Evolutionary conservation across 2,329 filamentous ascomycete genomes (phyloP).

Genomic region (Penicillium brasilianum): DNA sequence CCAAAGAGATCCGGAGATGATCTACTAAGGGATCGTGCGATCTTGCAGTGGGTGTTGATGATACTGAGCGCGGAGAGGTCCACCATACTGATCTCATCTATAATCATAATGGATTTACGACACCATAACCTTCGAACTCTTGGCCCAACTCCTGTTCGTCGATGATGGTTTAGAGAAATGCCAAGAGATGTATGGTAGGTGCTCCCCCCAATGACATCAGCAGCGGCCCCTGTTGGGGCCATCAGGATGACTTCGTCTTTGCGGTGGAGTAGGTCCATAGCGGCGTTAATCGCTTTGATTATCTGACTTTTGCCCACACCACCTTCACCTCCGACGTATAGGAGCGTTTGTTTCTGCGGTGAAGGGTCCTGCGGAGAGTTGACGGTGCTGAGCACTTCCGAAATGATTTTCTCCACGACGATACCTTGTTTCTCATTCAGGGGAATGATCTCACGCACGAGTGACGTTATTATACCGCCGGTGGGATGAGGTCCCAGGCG

Average conservation of each 20-base stretch:
- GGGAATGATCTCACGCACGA: neutral
- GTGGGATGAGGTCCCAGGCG: neutral
- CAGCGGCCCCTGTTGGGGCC: slow-evolving; percentile 4
- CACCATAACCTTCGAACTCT: neutral
- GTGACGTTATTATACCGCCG: neutral
- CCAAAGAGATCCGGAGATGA: slow-evolving; percentile 7
- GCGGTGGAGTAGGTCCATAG: neutral
- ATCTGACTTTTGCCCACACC: neutral
- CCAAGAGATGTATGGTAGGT: slow-evolving; percentile 9
- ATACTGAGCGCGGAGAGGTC: neutral
- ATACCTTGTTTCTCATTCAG: neutral
- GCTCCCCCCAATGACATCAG: slow-evolving; percentile 6
- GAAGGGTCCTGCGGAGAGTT: neutral
- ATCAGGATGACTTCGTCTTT: neutral
- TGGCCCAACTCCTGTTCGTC: neutral
- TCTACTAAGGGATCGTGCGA: neutral
- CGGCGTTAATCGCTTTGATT: neutral
- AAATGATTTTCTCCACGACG: neutral
- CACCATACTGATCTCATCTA: neutral
- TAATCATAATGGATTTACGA: neutral
- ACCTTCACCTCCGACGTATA: neutral
- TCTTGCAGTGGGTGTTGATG: neutral
- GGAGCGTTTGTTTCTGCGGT: neutral
- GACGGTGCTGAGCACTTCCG: neutral
- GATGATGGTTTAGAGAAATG: slow-evolving; percentile 2